Percentiles rank a stretch among this genome's conserved stretches.
Evolutionary conservation across 768 basidiomycete species (phyloP).

Genomic region (Mycena chlorophos): DNA sequence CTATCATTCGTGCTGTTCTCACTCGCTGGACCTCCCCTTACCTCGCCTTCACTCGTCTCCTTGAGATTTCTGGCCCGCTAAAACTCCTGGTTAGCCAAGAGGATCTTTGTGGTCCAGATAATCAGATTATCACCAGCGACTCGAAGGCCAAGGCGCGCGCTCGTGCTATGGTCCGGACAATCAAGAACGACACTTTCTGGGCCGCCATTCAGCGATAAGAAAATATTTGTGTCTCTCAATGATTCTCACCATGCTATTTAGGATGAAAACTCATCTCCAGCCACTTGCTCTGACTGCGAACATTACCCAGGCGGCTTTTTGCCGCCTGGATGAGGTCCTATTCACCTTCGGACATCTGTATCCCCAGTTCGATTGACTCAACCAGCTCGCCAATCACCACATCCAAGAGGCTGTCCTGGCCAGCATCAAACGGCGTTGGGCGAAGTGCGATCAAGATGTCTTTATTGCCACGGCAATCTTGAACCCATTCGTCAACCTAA

Average conservation of each 20-base stretch:
- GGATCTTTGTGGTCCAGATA: slow-evolving; percentile 9
- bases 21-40: slow-evolving; percentile 40
- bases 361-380: slow-evolving; percentile 2
- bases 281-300: too few species aligned
- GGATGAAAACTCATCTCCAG: slow-evolving; percentile 29
- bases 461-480: slow-evolving; percentile 23
- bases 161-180: slow-evolving; percentile 28
- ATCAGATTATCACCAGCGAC: slow-evolving; percentile 27
- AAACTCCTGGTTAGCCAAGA: slow-evolving; percentile 24
- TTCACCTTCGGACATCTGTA: slow-evolving; percentile 32
- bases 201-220: slow-evolving; percentile 28
- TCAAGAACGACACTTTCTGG: slow-evolving; percentile 34
- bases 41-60: slow-evolving; percentile 31
- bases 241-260: slow-evolving; percentile 13
- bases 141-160: slow-evolving; percentile 27
- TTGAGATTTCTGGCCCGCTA: slow-evolving; percentile 26
- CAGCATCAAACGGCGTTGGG: slow-evolving; percentile 29
- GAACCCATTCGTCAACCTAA: slow-evolving; percentile 18
- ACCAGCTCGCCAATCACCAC: slow-evolving; percentile 4
- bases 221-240: background rate
- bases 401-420: slow-evolving; percentile 24
- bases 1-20: slow-evolving; percentile 33
- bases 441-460: slow-evolving; percentile 27
- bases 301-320: slow-evolving; percentile 29
- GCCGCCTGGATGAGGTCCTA: slow-evolving; percentile 32